Percentiles rank a stretch among this genome's conserved stretches.
Evolutionary conservation across 176 grass and related monocot species (phyloP).

Genomic region (Phoenix dactylifera): DNA sequence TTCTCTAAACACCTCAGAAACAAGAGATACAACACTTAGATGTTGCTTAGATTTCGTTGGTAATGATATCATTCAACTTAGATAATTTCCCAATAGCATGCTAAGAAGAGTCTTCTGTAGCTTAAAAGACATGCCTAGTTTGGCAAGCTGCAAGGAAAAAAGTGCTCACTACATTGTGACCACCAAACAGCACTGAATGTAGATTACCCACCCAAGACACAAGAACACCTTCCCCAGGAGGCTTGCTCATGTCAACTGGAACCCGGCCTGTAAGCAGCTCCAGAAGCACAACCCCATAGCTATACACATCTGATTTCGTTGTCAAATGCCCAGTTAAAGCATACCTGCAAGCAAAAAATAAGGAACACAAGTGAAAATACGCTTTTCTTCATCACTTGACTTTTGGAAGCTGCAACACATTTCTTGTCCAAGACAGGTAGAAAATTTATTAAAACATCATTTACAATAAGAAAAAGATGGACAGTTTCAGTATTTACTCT

Average conservation of each 20-base stretch:
- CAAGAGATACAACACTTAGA: no score
- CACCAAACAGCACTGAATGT: no score
- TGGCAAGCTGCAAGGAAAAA: no score
- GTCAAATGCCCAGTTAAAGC: constrained; percentile 93
- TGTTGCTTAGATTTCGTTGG: no score
- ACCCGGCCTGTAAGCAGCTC: constrained; percentile 93
- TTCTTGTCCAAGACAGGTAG: background rate
- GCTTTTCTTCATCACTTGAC: background rate
- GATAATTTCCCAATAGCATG: no score
- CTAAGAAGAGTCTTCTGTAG: no score
- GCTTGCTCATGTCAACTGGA: constrained; percentile 90
- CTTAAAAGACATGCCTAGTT: no score
- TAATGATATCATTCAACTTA: no score
- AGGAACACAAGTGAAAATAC: constrained; percentile 12
- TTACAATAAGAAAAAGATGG: background rate
- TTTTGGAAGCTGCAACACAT: background rate
- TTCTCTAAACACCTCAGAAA: no score
- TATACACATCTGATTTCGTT: constrained; percentile 98
- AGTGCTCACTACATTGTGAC: no score
- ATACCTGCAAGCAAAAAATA: constrained; percentile 43
- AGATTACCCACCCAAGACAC: constrained; percentile 67
- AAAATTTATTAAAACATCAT: background rate
- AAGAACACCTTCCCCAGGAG: constrained; percentile 78
- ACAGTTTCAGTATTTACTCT: constrained; percentile 47
- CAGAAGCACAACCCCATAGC: constrained; percentile 89